A percentile compares a stretch with the other conserved stretches of the same genome.
Evolutionary conservation across 2,329 filamentous ascomycete species (phyloP).

Genomic region (Hymenoscyphus fructigenus): DNA sequence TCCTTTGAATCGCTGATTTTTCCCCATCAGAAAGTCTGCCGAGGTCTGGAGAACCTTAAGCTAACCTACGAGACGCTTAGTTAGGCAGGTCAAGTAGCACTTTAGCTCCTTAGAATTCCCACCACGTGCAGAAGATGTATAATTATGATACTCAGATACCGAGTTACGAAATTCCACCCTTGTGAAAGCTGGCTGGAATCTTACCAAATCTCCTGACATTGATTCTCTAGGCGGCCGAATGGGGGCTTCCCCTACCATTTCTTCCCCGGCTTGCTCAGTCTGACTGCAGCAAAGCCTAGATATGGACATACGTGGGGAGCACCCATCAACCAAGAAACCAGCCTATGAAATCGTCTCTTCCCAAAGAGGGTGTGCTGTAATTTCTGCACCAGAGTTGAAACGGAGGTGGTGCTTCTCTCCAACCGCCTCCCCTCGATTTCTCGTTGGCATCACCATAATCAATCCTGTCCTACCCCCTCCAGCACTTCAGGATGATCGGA

Average conservation of each 20-base stretch:
- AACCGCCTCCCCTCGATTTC: neutral
- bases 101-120: neutral
- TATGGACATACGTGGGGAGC: neutral
- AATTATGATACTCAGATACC: neutral
- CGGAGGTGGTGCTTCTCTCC: neutral
- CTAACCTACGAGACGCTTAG: neutral
- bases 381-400: slow-evolving; percentile 2
- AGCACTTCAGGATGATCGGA: neutral
- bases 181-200: too few relatives aligned
- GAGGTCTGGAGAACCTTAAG: neutral
- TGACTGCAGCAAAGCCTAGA: neutral
- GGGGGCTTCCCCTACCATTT: neutral
- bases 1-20: slow-evolving; percentile 1
- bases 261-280: neutral
- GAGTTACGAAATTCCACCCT: too few relatives aligned
- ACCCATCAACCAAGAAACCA: neutral
- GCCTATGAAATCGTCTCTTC: neutral
- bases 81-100: neutral
- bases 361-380: neutral
- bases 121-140: neutral
- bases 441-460: neutral
- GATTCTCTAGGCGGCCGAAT: neutral
- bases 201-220: too few relatives aligned
- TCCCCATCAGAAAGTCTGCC: neutral
- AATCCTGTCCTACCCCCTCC: neutral